These are phyloP conservation scores for Pelargonium nanum DNA, from an alignment of 345 rosid species.

Conservation along the genomic window DNA sequence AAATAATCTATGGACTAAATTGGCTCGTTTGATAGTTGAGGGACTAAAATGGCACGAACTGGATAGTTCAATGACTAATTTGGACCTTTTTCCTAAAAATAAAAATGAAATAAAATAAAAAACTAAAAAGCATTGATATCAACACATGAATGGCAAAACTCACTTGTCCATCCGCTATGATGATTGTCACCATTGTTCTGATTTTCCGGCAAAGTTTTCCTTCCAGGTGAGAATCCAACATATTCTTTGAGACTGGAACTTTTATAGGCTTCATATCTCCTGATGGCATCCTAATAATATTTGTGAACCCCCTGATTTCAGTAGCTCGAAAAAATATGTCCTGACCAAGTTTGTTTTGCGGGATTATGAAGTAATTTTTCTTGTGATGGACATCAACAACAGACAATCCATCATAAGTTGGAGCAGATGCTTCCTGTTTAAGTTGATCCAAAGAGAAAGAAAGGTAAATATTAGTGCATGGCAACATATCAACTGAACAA, in stretches of 20 bases:
- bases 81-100: no score
- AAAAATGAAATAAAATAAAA: no score
- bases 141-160: background rate
- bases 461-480: constrained; percentile 6
- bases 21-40: no score
- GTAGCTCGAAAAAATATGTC: constrained; percentile 76
- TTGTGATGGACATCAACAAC: constrained; percentile 57
- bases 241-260: constrained; percentile 80
- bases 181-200: constrained; percentile 65
- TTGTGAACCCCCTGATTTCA: constrained; percentile 46
- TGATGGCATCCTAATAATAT: constrained; percentile 72
- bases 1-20: no score
- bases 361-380: constrained; percentile 69
- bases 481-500: constrained; percentile 1
- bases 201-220: constrained; percentile 37
- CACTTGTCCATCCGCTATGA: constrained; percentile 71
- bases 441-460: constrained; percentile 9
- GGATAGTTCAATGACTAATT: no score
- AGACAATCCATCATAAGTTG: constrained; percentile 43
- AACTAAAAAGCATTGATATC: background rate
- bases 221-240: constrained; percentile 72
- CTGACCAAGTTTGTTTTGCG: constrained; percentile 89
- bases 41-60: no score
- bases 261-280: constrained; percentile 76
- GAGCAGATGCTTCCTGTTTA: constrained; percentile 42